These are phyloP conservation scores for Phytophthora tentaculata DNA, from an alignment of 352 stramenopile genomes.

Conservation along the genomic window DNA sequence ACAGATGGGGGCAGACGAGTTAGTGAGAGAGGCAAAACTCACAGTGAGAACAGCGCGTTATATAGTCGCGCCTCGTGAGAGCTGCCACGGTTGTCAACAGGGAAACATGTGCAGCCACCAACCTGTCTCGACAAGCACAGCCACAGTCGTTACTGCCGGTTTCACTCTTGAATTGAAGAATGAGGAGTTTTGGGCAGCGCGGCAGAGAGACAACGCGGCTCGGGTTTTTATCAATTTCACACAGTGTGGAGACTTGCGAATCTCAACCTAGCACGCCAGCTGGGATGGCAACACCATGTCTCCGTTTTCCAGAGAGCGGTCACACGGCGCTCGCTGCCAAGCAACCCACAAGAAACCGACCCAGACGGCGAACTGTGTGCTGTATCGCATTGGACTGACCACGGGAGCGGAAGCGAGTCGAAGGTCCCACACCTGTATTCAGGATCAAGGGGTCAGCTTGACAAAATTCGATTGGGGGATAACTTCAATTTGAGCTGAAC, in stretches of 20 bases:
- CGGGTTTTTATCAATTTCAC: slow-evolving; percentile 10
- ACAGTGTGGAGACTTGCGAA: slow-evolving; percentile 16
- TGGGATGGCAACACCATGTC: slow-evolving; percentile 29
- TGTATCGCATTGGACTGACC: slow-evolving; percentile 16
- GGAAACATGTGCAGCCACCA: slow-evolving; percentile 31
- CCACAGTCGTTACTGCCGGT: slow-evolving; percentile 29
- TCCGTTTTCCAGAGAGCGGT: slow-evolving; percentile 29
- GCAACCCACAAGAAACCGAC: slow-evolving; percentile 31
- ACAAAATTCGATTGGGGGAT: neutral
- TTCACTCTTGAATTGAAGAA: slow-evolving; percentile 34
- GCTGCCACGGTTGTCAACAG: slow-evolving; percentile 12
- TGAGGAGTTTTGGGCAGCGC: slow-evolving; percentile 10
- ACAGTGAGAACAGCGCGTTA: slow-evolving; percentile 27
- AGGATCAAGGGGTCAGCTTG: neutral
- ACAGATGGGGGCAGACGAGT: slow-evolving; percentile 30
- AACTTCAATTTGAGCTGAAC: neutral
- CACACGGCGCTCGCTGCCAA: slow-evolving; percentile 17
- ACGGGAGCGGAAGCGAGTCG: neutral
- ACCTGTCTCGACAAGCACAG: slow-evolving; percentile 35
- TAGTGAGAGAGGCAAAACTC: slow-evolving; percentile 13
- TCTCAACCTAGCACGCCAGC: slow-evolving; percentile 21
- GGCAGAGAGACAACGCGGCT: slow-evolving; percentile 36
- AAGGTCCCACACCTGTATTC: neutral
- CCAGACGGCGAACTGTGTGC: neutral
- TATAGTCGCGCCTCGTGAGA: slow-evolving; percentile 6